Evolutionary conservation across 2,329 filamentous ascomycete genomes (phyloP).

Genomic region (Trichoderma koningii): DNA sequence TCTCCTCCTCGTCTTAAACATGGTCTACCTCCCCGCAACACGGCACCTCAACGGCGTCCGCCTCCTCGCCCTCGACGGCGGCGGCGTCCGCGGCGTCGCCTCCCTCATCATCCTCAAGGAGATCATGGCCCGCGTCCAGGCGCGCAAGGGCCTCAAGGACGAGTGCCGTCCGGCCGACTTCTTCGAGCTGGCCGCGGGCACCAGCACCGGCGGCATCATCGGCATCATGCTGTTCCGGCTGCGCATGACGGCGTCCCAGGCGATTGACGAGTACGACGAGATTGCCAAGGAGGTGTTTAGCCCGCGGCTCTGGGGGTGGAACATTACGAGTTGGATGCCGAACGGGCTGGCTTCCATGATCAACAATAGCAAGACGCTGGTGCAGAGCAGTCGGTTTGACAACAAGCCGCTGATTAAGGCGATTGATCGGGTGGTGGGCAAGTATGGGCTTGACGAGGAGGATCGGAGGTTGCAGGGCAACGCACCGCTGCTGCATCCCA

Average conservation of each 20-base stretch:
- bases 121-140: conserved; percentile 21
- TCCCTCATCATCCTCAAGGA: conserved; percentile 19
- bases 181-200: conserved; percentile 16
- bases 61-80: conserved; percentile 20
- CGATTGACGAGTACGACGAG: conserved; percentile 9
- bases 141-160: conserved; percentile 7
- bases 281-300: conserved; percentile 21
- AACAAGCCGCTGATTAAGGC: conserved; percentile 11
- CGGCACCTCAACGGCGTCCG: conserved; percentile 20
- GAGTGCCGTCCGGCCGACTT: conserved; percentile 17
- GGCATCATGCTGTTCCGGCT: conserved; percentile 25
- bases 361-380: conserved; percentile 22
- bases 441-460: conserved; percentile 18
- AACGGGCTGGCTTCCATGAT: conserved; percentile 11
- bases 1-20: not conserved
- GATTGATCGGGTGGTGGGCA: conserved; percentile 15
- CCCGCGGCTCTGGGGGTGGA: conserved; percentile 9
- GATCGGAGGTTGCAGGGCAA: conserved; percentile 1
- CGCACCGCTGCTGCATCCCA: conserved; percentile 8
- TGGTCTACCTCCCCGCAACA: conserved; percentile 20
- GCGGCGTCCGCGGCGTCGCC: conserved; percentile 16
- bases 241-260: conserved; percentile 19
- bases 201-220: conserved; percentile 18
- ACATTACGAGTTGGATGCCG: conserved; percentile 9
- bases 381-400: conserved; percentile 19